Percentiles rank a stretch among this genome's conserved stretches.
phyloP scores from a whole-genome alignment of 768 basidiomycete species.

The Asterophora lycoperdoides region DNA sequence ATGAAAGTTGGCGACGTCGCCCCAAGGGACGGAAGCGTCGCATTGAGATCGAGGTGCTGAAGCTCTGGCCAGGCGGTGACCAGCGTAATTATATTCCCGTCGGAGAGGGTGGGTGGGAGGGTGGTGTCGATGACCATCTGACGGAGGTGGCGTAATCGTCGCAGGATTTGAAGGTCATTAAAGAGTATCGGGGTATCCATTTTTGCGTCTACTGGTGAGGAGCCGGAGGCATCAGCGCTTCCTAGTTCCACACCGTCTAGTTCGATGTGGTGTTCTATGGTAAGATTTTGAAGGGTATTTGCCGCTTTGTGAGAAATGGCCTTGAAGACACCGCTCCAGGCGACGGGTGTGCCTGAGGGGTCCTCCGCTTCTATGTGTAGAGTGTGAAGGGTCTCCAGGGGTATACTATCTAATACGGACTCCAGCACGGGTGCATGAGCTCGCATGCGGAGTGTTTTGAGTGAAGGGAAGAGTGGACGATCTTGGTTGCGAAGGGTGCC shows the following conservation, averaged over 20 bases:
- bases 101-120: conserved; percentile 33
- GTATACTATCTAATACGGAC: conserved; percentile 31
- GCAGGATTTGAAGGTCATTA: conserved; percentile 31
- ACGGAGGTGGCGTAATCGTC: conserved; percentile 29
- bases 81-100: conserved; percentile 35
- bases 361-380: conserved; percentile 38
- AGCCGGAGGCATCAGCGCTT: conserved; percentile 6
- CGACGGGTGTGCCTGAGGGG: conserved; percentile 15
- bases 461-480: conserved; percentile 28
- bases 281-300: conserved; percentile 31
- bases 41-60: conserved; percentile 38
- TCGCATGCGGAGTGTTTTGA: conserved; percentile 38
- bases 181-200: conserved; percentile 22
- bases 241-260: conserved; percentile 28
- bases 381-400: conserved; percentile 27
- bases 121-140: conserved; percentile 37
- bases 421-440: conserved; percentile 30
- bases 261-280: conserved; percentile 41
- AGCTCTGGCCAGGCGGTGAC: conserved; percentile 44
- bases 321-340: conserved; percentile 34
- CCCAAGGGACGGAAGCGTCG: conserved; percentile 16
- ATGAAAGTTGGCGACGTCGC: conserved; percentile 23
- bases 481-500: conserved; percentile 9
- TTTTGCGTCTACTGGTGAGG: conserved; percentile 9
- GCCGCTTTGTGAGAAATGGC: conserved; percentile 25